phyloP scores from a whole-genome alignment of 2,329 filamentous ascomycete genomes.

The Teratosphaeriaceae sp. region DNA sequence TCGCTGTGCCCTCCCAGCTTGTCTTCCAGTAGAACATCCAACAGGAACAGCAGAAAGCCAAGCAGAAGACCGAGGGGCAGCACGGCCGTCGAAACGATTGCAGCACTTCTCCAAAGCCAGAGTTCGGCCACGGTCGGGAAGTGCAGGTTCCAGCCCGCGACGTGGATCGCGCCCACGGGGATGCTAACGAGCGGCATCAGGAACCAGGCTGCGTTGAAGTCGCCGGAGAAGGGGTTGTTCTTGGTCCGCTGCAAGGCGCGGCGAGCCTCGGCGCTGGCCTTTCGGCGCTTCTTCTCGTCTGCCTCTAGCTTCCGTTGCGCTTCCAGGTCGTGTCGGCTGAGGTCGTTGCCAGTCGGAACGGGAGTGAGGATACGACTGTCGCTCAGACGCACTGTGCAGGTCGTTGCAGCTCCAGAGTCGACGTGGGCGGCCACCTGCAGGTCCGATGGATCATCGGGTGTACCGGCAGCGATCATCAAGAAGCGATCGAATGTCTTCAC shows the following conservation, averaged over 20 bases:
- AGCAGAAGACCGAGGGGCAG: background rate
- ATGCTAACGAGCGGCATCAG: conserved; percentile 1
- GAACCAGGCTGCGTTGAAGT: background rate
- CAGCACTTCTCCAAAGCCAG: conserved; percentile 5
- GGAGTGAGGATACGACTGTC: background rate
- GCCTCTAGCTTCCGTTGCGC: background rate
- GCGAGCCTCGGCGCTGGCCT: background rate
- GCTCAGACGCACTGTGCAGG: background rate
- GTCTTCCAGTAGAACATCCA: background rate
- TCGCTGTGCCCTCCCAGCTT: background rate
- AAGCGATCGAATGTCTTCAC: background rate
- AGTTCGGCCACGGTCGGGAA: conserved; percentile 3
- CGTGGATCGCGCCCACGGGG: conserved; percentile 2
- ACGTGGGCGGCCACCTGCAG: background rate
- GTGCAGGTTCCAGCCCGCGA: background rate
- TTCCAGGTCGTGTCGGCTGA: background rate
- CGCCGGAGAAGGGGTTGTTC: background rate
- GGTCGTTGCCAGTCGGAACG: background rate
- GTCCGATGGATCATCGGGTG: background rate
- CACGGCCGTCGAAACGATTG: conserved; percentile 1
- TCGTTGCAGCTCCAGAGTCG: background rate
- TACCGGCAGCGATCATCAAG: background rate
- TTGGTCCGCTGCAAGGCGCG: background rate
- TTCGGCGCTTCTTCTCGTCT: background rate
- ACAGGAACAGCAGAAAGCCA: background rate